Evolutionary conservation across 2,329 filamentous ascomycete species (phyloP).

Genomic region (Berkeleyomyces rouxiae): DNA sequence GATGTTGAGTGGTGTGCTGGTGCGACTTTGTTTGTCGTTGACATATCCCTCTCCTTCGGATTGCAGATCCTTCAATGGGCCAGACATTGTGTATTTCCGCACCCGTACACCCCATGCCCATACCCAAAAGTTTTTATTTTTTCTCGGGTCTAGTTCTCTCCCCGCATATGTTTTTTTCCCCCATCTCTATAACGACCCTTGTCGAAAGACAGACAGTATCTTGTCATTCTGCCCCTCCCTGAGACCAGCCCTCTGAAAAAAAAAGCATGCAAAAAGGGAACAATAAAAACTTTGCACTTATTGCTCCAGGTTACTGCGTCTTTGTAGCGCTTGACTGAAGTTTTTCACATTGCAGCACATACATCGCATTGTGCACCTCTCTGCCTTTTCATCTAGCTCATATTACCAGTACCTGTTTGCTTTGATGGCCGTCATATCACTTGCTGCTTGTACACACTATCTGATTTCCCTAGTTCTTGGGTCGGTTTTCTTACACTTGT

Average conservation of each 20-base stretch:
- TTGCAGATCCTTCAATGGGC: not conserved
- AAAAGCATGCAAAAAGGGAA: not conserved
- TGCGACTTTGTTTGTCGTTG: not conserved
- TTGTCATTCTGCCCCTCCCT: not conserved
- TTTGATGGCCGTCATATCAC: conserved; percentile 3
- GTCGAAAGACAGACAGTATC: not conserved
- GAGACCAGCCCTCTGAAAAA: not conserved
- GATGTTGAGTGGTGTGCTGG: not conserved
- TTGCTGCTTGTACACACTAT: conserved; percentile 2
- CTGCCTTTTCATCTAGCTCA: not conserved
- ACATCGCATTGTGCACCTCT: not conserved
- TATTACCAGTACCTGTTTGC: not conserved
- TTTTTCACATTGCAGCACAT: not conserved
- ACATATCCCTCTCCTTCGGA: not conserved
- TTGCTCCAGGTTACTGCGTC: not conserved
- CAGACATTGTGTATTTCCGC: not conserved
- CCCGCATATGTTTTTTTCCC: not conserved
- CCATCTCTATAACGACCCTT: not conserved
- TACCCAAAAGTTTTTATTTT: not conserved
- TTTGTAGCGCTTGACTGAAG: not conserved
- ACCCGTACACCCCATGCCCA: too few species aligned
- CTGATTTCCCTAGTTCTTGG: not conserved
- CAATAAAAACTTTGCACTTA: not conserved
- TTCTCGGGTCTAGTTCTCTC: not conserved
- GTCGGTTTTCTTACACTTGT: conserved; percentile 1